Evolutionary conservation across 306 rosid genomes (phyloP).

Genomic region (Styphnolobium japonicum): DNA sequence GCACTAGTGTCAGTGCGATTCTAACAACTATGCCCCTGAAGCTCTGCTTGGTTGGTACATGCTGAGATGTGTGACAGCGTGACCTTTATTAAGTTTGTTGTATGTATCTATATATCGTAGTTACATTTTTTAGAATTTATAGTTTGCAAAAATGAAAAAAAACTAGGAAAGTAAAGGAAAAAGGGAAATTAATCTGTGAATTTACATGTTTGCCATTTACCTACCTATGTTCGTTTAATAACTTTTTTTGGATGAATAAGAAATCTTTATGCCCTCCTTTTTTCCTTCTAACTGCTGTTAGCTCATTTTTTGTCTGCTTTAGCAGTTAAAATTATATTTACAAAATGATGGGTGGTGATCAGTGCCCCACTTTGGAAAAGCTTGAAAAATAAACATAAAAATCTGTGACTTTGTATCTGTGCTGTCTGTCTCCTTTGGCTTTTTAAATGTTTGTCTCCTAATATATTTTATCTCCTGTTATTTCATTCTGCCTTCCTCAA

Average conservation of each 20-base stretch:
- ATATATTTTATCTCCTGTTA: background rate
- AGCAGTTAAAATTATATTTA: background rate
- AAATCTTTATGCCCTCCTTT: background rate
- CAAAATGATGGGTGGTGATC: background rate
- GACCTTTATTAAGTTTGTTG: background rate
- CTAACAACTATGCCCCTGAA: background rate
- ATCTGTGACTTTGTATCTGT: background rate
- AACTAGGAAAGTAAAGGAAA: background rate
- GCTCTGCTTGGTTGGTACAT: background rate
- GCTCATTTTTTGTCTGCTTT: background rate
- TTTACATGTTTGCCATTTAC: background rate
- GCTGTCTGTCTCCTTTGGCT: background rate
- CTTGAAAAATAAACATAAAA: background rate
- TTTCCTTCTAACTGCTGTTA: background rate
- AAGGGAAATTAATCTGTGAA: background rate
- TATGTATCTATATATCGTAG: background rate
- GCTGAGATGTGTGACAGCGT: background rate
- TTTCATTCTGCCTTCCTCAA: background rate
- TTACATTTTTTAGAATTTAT: background rate
- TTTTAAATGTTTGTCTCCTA: background rate
- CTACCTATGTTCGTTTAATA: background rate
- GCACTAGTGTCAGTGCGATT: background rate
- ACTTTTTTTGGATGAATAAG: background rate
- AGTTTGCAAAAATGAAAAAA: background rate
- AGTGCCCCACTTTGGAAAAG: background rate